Conservation (phyloP, 192 early-diverging fungal genomes). For the Diversispora epigaea region DNA sequence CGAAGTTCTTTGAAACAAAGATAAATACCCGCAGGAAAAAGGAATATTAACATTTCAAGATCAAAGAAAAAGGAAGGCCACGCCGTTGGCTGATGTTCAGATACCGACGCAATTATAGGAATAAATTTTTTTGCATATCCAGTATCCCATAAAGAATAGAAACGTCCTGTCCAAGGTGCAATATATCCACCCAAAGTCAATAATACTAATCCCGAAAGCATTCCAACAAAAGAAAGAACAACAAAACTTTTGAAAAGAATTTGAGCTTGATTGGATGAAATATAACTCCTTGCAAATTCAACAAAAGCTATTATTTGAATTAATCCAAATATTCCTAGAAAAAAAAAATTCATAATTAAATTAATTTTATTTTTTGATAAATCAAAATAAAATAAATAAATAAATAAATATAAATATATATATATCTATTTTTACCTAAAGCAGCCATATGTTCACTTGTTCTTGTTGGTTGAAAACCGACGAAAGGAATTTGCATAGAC, state of each 20-base stretch:
- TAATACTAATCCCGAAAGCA: conserved; percentile 63
- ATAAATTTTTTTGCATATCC: conserved; percentile 99
- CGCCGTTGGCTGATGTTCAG: conserved; percentile 98
- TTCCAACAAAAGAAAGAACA: conserved; percentile 52
- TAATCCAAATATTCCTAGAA: conserved; percentile 87
- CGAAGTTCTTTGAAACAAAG: conserved; percentile 92
- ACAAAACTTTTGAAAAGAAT: conserved; percentile 71
- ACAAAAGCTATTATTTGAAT: conserved; percentile 94
- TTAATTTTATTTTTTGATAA: not conserved
- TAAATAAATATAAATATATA: conserved; percentile 1
- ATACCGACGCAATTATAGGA: conserved; percentile 99
- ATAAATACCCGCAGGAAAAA: conserved; percentile 97
- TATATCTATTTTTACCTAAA: conserved; percentile 57
- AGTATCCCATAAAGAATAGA: conserved; percentile 99
- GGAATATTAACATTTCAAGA: conserved; percentile 90
- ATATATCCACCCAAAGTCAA: conserved; percentile 84
- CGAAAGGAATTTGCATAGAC: conserved; percentile 99
- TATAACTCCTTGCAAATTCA: conserved; percentile 73
- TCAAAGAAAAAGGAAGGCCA: conserved; percentile 99
- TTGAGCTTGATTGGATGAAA: conserved; percentile 86
- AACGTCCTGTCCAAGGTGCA: conserved; percentile 98
- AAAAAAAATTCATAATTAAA: not conserved
- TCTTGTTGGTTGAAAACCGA: conserved; percentile 95
- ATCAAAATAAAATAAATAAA: not conserved
- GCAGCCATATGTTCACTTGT: conserved; percentile 99